These are phyloP conservation scores for Coccomyxa sp. DNA, from an alignment of 139 green algal genomes.

Conservation along the genomic window DNA sequence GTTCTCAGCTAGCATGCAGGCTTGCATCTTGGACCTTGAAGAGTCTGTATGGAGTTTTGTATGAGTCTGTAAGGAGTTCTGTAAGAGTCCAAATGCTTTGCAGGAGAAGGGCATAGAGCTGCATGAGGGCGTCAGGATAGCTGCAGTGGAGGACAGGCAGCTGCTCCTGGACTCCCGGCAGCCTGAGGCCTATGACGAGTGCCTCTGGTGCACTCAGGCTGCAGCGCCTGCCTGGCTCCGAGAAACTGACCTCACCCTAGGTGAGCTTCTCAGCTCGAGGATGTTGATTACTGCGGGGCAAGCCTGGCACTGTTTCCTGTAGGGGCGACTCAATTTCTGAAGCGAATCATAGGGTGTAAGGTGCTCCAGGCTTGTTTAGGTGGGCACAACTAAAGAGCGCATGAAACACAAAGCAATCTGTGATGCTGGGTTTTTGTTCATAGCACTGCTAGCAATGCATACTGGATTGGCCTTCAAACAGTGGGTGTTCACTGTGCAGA, in stretches of 20 bases:
- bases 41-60: too few species aligned
- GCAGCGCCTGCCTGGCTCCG: slow-evolving; percentile 64
- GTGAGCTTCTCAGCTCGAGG: too few species aligned
- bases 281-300: too few species aligned
- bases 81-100: background rate
- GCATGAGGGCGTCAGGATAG: slow-evolving; percentile 31
- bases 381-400: background rate
- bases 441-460: too few species aligned
- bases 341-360: too few species aligned
- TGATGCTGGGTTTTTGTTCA: background rate
- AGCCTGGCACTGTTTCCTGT: too few species aligned
- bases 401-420: background rate
- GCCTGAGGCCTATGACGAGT: slow-evolving; percentile 68
- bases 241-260: slow-evolving; percentile 51
- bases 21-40: too few species aligned
- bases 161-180: slow-evolving; percentile 44
- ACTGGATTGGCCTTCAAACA: too few species aligned
- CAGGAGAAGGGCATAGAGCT: slow-evolving; percentile 32
- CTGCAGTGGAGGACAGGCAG: slow-evolving; percentile 19
- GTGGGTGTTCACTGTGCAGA: slow-evolving; percentile 31
- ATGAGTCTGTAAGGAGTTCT: background rate
- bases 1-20: too few species aligned
- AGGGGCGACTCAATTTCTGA: too few species aligned
- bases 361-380: background rate
- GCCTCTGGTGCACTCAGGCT: slow-evolving; percentile 93